Percentiles rank a stretch among this genome's conserved stretches.
Conservation (phyloP, 805 yeast genomes). For the Wickerhamiella domercqiae region DNA sequence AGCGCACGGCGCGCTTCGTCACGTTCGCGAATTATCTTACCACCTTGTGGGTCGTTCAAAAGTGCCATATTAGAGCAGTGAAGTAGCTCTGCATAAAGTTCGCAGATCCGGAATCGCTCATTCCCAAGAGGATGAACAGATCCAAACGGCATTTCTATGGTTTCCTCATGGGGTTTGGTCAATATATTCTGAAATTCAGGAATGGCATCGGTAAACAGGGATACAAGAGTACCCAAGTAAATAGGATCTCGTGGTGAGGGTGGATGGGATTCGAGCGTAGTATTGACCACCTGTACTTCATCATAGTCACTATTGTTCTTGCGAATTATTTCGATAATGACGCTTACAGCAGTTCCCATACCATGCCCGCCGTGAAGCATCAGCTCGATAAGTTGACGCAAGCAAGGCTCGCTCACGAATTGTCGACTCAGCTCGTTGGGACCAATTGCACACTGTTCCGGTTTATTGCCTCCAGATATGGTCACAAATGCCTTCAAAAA, state of each 20-base stretch:
- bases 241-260: conserved; percentile 89
- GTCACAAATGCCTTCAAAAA: conserved; percentile 87
- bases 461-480: conserved; percentile 81
- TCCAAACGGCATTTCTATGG: conserved; percentile 50
- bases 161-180: conserved; percentile 22
- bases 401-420: conserved; percentile 59
- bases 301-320: conserved; percentile 96
- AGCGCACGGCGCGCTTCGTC: conserved; percentile 40
- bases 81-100: conserved; percentile 79
- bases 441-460: conserved; percentile 83
- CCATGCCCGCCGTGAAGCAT: conserved; percentile 74
- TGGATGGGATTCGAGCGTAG: conserved; percentile 76
- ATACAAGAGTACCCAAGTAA: conserved; percentile 73
- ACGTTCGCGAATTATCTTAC: conserved; percentile 49
- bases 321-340: conserved; percentile 83
- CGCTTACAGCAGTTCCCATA: conserved; percentile 85
- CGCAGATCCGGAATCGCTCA: conserved; percentile 80
- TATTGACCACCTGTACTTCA: conserved; percentile 66
- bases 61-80: conserved; percentile 97
- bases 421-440: conserved; percentile 91
- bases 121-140: conserved; percentile 67
- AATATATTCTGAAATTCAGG: conserved; percentile 54
- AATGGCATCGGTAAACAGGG: conserved; percentile 59
- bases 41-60: conserved; percentile 62
- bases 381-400: conserved; percentile 50